A percentile compares a stretch with the other conserved stretches of the same genome.
phyloP scores from a whole-genome alignment of 148 eudicot genomes.

The Amaranthus palmeri region DNA sequence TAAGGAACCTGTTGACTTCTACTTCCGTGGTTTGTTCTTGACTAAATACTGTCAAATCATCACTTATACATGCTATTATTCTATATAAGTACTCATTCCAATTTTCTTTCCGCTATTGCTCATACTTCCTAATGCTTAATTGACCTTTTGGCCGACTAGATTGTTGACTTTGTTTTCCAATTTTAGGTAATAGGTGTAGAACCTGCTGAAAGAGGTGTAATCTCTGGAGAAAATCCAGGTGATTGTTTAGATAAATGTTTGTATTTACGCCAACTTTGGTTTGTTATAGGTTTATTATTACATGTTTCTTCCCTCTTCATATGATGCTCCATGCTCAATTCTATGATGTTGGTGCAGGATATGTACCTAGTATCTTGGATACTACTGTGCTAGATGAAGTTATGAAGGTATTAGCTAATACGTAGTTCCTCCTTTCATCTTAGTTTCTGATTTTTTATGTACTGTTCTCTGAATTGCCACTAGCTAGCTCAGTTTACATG shows the following conservation, averaged over 20 bases:
- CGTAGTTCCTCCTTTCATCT: neutral
- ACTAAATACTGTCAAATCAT: neutral
- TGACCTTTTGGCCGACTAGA: neutral
- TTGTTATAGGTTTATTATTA: neutral
- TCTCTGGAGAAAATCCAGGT: conserved; percentile 70
- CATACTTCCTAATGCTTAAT: neutral
- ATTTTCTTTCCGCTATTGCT: neutral
- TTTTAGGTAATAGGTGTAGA: conserved; percentile 63
- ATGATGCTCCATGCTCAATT: neutral
- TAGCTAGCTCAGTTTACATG: neutral
- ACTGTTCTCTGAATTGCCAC: neutral
- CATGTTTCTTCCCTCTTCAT: neutral
- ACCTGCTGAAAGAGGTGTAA: conserved; percentile 63
- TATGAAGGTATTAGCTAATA: conserved; percentile 39
- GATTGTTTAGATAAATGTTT: conserved; percentile 10
- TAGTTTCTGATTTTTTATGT: neutral
- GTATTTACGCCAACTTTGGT: neutral
- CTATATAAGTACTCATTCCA: neutral
- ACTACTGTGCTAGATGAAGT: conserved; percentile 56
- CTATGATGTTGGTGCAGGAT: conserved; percentile 41
- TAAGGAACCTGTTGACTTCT: neutral
- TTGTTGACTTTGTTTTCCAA: conserved; percentile 3
- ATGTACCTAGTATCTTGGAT: conserved; percentile 56
- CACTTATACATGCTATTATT: too few relatives aligned
- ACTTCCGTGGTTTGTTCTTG: neutral